Base-by-base conservation (phyloP, 2,329 filamentous ascomycete species). In the Diaporthe ampelina region DNA sequence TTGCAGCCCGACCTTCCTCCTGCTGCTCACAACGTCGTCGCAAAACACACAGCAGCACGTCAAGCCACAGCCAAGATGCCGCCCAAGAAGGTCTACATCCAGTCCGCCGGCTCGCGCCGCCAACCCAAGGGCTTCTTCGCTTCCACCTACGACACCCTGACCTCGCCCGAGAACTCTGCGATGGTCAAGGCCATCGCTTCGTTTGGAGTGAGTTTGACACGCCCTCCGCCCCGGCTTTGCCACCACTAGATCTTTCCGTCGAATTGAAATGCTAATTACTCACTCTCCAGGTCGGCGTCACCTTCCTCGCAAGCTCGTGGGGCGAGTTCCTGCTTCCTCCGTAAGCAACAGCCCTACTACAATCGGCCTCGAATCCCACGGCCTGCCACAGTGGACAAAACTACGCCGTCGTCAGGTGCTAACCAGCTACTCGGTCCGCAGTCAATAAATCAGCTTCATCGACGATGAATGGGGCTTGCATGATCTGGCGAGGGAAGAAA, bases 101-200 rank as follows among this genome's bases (percentile, higher is more conserved):
- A 90, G 78, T 84, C 84, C 78, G 83, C 84, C 65, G 78, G 81
- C 76, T 83, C 83, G 57, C 81, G 85, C 65, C 82, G 85, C 75
- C 83, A 84, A 76, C 81, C 85, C 72, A 88, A 86, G 79, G 87
- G 90, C 77, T 86, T 88, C 80, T 78, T 92, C 78, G 84, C 84
- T 77, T 84, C 84, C 70, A 83, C 87, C 74, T 93, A 92, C 83
- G 86, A 88, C 72, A 84, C 89, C 76, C 79, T 93, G 79, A 92
- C 90, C 61, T 87, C 88, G 70, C 83, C 91, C 45, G 91, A 93
- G 81, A 93, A 93, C 81, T 86, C 90, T 48, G 87, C 89, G 74
- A 88, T 93, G 73, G 90, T 93, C 75, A 87, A 88, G 79, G 92
- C 91, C 79, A 82, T 93, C 77, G 83, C 88, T 63, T 83, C 90